Conservation (phyloP, 169 alveolate species). For the Eimeria zaria region DNA sequence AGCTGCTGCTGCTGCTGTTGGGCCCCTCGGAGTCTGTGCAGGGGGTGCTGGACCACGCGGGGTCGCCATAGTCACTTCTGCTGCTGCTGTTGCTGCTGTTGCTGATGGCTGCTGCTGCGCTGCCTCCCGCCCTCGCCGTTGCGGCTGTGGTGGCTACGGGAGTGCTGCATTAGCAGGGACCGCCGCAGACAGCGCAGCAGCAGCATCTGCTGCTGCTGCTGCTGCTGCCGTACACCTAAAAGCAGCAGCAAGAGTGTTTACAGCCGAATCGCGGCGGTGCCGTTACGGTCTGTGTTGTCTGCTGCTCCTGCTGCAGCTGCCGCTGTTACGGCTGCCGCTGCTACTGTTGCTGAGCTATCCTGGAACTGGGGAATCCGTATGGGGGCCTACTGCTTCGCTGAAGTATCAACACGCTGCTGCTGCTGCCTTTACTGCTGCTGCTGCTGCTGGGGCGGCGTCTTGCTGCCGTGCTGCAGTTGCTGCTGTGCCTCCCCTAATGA, state of each 20-base stretch:
- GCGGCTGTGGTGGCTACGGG: conserved; percentile 36
- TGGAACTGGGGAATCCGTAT: neutral
- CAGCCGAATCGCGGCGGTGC: neutral
- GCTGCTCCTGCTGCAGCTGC: neutral
- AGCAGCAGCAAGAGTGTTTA: neutral
- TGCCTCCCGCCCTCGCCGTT: conserved; percentile 21
- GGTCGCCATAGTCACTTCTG: conserved; percentile 17
- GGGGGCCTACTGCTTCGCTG: neutral
- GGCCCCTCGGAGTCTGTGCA: conserved; percentile 50
- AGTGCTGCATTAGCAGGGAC: conserved; percentile 44
- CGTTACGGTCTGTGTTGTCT: neutral
- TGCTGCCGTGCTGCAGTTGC: conserved; percentile 56
- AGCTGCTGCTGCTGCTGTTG: conserved; percentile 40
- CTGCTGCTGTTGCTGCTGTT: conserved; percentile 5
- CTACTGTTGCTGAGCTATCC: neutral
- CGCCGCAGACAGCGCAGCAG: conserved; percentile 29
- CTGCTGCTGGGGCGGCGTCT: conserved; percentile 15
- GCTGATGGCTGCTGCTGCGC: conserved; percentile 50
- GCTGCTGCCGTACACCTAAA: neutral
- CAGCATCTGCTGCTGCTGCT: conserved; percentile 48
- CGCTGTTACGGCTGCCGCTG: neutral
- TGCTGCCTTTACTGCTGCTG: neutral
- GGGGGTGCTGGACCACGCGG: conserved; percentile 57
- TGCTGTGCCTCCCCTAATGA: conserved; percentile 22
- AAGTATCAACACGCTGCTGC: neutral